phyloP scores from a whole-genome alignment of 129 eudicot species.

The Erigeron canadensis region DNA sequence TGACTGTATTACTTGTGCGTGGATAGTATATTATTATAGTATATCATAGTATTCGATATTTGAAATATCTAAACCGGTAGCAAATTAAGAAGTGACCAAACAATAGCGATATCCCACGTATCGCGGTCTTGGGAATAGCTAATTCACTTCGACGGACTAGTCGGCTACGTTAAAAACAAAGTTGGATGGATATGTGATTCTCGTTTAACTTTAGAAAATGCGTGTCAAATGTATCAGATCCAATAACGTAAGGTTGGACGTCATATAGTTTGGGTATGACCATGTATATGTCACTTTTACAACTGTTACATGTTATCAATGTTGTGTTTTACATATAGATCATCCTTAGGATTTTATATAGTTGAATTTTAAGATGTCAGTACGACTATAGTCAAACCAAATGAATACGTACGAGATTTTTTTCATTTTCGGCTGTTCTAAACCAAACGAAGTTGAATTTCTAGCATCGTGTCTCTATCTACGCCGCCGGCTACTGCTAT shows the following conservation, averaged over 20 bases:
- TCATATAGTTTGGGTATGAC: not conserved
- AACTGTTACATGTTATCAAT: not conserved
- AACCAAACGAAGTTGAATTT: too few relatives aligned
- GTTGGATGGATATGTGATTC: not conserved
- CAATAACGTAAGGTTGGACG: conserved; percentile 19
- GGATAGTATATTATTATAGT: too few relatives aligned
- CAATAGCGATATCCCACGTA: not conserved
- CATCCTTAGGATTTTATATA: not conserved
- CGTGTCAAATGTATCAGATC: conserved; percentile 11
- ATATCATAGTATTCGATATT: too few relatives aligned
- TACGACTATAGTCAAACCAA: too few relatives aligned
- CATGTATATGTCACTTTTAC: not conserved
- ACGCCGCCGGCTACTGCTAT: too few relatives aligned
- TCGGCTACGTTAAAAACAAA: not conserved
- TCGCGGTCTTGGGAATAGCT: not conserved
- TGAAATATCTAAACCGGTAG: too few relatives aligned
- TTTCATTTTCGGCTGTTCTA: too few relatives aligned
- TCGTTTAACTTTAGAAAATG: not conserved
- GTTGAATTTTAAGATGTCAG: not conserved
- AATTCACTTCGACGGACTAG: not conserved
- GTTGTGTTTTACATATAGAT: not conserved
- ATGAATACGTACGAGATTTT: too few relatives aligned
- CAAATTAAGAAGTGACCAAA: not conserved
- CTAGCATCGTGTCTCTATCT: too few relatives aligned
- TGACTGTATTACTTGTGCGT: too few relatives aligned